These are phyloP conservation scores for Kockovaella imperatae DNA, from an alignment of 768 basidiomycete genomes.

Conservation along the genomic window DNA sequence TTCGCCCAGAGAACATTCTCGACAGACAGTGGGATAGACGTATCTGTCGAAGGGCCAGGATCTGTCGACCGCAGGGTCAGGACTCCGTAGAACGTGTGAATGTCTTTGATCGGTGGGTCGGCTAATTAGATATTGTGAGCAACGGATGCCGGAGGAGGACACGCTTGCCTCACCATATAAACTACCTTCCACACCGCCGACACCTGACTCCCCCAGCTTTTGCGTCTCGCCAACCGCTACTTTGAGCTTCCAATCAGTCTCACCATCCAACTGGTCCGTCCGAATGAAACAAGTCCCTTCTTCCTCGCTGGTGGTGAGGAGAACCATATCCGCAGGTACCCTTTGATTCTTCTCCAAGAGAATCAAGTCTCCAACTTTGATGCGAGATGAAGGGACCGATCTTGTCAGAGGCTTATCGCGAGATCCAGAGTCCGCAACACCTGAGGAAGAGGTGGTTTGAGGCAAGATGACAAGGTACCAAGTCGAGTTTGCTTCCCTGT, in stretches of 20 bases:
- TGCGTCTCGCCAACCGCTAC: constrained; percentile 81
- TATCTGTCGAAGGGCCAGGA: constrained; percentile 12
- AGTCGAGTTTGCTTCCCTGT: constrained; percentile 89
- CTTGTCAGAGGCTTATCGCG: constrained; percentile 48
- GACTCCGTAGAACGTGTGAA: constrained; percentile 89
- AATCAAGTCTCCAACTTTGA: constrained; percentile 86
- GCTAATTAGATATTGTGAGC: constrained; percentile 49
- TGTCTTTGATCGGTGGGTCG: constrained; percentile 92
- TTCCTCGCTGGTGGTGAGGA: constrained; percentile 77
- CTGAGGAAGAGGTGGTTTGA: constrained; percentile 38
- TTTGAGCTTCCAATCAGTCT: constrained; percentile 97
- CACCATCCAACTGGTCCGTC: constrained; percentile 95
- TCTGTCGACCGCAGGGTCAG: constrained; percentile 52
- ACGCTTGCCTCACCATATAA: constrained; percentile 72
- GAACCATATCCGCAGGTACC: constrained; percentile 86
- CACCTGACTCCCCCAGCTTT: constrained; percentile 54
- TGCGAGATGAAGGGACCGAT: constrained; percentile 74
- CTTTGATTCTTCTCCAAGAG: constrained; percentile 92
- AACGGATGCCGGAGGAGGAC: too few species aligned
- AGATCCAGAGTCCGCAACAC: constrained; percentile 14
- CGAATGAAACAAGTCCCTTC: constrained; percentile 94
- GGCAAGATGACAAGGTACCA: constrained; percentile 76
- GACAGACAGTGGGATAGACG: constrained; percentile 66
- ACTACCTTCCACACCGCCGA: constrained; percentile 67
- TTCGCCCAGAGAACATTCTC: constrained; percentile 97